phyloP scores from a whole-genome alignment of 164 flowering plant species.

The Aristolochia contorta region DNA sequence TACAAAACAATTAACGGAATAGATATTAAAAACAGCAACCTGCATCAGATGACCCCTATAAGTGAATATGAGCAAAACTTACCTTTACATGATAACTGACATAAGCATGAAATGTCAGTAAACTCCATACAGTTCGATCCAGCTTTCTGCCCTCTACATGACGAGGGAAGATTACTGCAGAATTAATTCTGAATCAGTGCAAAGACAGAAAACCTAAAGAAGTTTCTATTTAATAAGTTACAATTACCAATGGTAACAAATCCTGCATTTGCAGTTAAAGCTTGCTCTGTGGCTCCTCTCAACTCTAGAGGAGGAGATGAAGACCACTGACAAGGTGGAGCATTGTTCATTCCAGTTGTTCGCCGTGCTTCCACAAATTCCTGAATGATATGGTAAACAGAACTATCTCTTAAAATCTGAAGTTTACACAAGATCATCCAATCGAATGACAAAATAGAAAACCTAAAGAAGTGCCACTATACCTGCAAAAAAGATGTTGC shows the following conservation, averaged over 20 bases:
- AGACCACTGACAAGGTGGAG: constrained; percentile 90
- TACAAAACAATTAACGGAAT: constrained; percentile 1
- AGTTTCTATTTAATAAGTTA: neutral
- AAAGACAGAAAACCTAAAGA: neutral
- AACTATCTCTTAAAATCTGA: neutral
- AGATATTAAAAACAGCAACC: neutral
- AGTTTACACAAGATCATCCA: neutral
- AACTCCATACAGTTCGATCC: constrained; percentile 85
- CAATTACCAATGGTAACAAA: constrained; percentile 82
- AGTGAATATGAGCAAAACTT: constrained; percentile 1
- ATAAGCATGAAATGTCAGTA: constrained; percentile 91
- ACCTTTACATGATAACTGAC: constrained; percentile 98
- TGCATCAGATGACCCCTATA: neutral
- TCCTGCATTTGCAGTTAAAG: constrained; percentile 85
- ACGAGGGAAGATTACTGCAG: constrained; percentile 79
- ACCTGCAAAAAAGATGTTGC: constrained; percentile 98
- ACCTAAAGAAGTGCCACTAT: constrained; percentile 1
- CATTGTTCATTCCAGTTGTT: constrained; percentile 66
- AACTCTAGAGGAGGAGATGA: constrained; percentile 71
- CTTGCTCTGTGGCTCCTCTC: constrained; percentile 50
- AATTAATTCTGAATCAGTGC: neutral
- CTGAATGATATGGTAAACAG: constrained; percentile 20
- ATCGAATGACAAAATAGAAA: neutral
- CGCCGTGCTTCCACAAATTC: constrained; percentile 96
- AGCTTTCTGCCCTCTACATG: constrained; percentile 86